phyloP scores from a whole-genome alignment of 495 filamentous ascomycete species.

The Penicillium cosmopolitanum region DNA sequence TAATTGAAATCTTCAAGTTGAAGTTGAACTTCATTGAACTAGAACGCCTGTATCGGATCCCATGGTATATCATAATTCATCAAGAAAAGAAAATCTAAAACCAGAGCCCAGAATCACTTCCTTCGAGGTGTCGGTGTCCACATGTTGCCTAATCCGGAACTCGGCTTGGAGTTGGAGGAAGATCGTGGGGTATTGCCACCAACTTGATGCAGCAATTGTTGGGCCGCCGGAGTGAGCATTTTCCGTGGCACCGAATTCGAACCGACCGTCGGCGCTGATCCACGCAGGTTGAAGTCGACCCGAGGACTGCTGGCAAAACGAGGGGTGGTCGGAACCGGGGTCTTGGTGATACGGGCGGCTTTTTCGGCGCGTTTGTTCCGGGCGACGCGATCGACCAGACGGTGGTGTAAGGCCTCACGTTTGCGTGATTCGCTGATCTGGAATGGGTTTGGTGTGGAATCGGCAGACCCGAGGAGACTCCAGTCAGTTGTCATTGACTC shows the following conservation, averaged over 20 bases:
- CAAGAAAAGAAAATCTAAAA: background rate
- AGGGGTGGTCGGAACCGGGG: constrained; percentile 65
- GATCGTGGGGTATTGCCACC: constrained; percentile 50
- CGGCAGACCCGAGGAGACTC: constrained; percentile 57
- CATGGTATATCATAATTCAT: constrained; percentile 14
- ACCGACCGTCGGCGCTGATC: constrained; percentile 42
- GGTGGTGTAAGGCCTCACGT: constrained; percentile 82
- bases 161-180: constrained; percentile 35
- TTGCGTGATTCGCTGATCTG: constrained; percentile 73
- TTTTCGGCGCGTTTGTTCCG: constrained; percentile 69
- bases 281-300: constrained; percentile 56
- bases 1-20: too few species aligned
- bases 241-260: constrained; percentile 24
- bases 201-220: constrained; percentile 73
- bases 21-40: too few species aligned
- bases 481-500: constrained; percentile 29
- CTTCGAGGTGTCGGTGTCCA: constrained; percentile 60
- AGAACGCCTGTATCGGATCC: constrained; percentile 6
- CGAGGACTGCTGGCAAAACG: constrained; percentile 77
- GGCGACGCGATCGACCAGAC: constrained; percentile 85
- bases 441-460: constrained; percentile 78
- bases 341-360: constrained; percentile 50
- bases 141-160: constrained; percentile 51
- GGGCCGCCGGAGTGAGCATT: constrained; percentile 71
- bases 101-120: constrained; percentile 24